These are phyloP conservation scores for Neurospora cerealis DNA, from an alignment of 495 filamentous ascomycete genomes.

Conservation along the genomic window DNA sequence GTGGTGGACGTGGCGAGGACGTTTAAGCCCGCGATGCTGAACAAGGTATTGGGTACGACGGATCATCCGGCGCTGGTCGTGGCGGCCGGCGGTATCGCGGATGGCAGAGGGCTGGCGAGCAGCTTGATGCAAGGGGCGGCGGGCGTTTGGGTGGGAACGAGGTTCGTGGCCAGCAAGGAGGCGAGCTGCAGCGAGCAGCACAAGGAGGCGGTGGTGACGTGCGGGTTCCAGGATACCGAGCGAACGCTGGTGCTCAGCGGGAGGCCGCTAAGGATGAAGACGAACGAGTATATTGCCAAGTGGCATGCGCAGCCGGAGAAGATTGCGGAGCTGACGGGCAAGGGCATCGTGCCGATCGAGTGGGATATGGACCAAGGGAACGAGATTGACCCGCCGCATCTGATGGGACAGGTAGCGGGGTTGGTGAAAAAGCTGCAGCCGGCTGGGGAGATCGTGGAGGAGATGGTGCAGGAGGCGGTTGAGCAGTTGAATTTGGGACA, in stretches of 20 bases:
- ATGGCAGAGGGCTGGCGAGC: slow-evolving; percentile 60
- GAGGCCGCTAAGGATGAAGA: slow-evolving; percentile 65
- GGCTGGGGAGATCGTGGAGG: slow-evolving; percentile 67
- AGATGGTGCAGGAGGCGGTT: slow-evolving; percentile 78
- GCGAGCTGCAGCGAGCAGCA: slow-evolving; percentile 68
- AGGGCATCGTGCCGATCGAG: slow-evolving; percentile 68
- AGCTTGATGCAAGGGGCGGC: slow-evolving; percentile 63
- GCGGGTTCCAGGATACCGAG: slow-evolving; percentile 62
- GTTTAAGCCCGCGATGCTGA: slow-evolving; percentile 45
- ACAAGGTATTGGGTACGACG: slow-evolving; percentile 5
- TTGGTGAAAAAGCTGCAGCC: slow-evolving; percentile 64
- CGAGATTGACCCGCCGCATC: slow-evolving; percentile 70
- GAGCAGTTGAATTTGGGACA: slow-evolving; percentile 51
- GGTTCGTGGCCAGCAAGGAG: slow-evolving; percentile 72
- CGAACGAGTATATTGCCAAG: slow-evolving; percentile 68
- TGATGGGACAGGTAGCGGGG: slow-evolving; percentile 93
- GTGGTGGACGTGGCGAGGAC: slow-evolving; percentile 60
- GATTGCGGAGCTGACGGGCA: slow-evolving; percentile 59
- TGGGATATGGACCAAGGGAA: slow-evolving; percentile 66
- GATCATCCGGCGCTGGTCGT: slow-evolving; percentile 54
- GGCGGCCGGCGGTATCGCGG: slow-evolving; percentile 64
- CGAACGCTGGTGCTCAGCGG: slow-evolving; percentile 72
- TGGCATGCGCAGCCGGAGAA: slow-evolving; percentile 69
- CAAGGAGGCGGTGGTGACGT: slow-evolving; percentile 70
- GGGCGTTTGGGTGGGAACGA: slow-evolving; percentile 77